These are phyloP conservation scores for Hylodesmum podocarpum DNA, from an alignment of 306 rosid species.

Conservation along the genomic window DNA sequence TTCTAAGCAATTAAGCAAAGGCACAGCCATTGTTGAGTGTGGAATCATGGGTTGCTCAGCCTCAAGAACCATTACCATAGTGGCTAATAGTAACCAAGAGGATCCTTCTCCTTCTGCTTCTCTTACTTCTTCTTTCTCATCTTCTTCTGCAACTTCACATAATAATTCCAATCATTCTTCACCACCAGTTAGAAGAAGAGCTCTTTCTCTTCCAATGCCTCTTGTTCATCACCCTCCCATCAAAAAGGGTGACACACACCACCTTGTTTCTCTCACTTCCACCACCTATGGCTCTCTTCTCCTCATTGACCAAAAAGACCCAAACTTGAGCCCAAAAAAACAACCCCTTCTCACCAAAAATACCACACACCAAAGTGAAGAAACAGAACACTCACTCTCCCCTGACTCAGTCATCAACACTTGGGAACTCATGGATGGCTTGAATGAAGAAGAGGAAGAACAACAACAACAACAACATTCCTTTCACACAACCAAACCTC, in stretches of 20 bases:
- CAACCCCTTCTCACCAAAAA: slow-evolving; percentile 14
- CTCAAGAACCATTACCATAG: slow-evolving; percentile 59
- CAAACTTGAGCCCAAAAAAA: slow-evolving; percentile 29
- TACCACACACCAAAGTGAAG: slow-evolving; percentile 1
- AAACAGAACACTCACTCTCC: slow-evolving; percentile 47
- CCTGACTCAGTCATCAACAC: slow-evolving; percentile 92
- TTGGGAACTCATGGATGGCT: slow-evolving; percentile 89
- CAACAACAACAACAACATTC: background rate
- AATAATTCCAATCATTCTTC: slow-evolving; percentile 45
- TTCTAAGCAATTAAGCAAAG: background rate
- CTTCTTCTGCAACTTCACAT: slow-evolving; percentile 40
- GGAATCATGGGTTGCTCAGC: slow-evolving; percentile 86
- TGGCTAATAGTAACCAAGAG: slow-evolving; percentile 37
- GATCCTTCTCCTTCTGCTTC: slow-evolving; percentile 31
- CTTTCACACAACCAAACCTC: slow-evolving; percentile 6
- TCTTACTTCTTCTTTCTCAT: slow-evolving; percentile 17
- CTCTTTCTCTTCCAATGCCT: slow-evolving; percentile 61
- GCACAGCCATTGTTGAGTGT: background rate
- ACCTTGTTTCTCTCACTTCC: slow-evolving; percentile 85
- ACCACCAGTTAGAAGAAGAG: slow-evolving; percentile 44
- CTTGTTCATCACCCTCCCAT: slow-evolving; percentile 81
- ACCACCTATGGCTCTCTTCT: slow-evolving; percentile 87
- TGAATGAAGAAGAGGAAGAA: slow-evolving; percentile 38
- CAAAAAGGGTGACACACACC: slow-evolving; percentile 79
- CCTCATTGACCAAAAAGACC: slow-evolving; percentile 46